Conservation (phyloP, 257 asterid species). For the Catharanthus roseus region DNA sequence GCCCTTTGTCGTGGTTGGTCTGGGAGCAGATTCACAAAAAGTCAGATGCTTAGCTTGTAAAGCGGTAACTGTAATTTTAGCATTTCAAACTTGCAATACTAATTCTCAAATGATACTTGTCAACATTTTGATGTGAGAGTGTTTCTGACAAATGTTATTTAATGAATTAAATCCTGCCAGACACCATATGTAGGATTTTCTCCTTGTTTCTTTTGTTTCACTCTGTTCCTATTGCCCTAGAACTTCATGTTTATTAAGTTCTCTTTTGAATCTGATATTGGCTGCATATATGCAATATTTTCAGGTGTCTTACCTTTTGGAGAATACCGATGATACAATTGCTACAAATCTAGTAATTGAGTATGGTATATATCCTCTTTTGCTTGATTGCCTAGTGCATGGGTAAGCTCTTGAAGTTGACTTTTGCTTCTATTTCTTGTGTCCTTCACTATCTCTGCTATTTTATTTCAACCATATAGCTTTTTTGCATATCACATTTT, state of each 20-base stretch:
- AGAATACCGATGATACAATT: conserved; percentile 49
- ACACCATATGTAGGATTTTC: background rate
- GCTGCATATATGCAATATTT: conserved; percentile 10
- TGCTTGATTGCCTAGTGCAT: conserved; percentile 72
- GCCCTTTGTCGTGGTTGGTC: conserved; percentile 76
- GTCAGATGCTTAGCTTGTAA: conserved; percentile 73
- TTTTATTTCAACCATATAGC: background rate
- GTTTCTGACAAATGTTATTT: background rate
- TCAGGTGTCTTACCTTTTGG: conserved; percentile 73
- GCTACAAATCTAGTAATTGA: conserved; percentile 47
- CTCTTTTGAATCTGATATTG: background rate
- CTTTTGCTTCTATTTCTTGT: background rate
- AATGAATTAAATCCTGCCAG: background rate
- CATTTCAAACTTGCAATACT: background rate
- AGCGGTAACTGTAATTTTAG: conserved; percentile 42
- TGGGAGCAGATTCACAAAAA: conserved; percentile 74
- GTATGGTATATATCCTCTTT: conserved; percentile 57
- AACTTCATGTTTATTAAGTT: background rate
- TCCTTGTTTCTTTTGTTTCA: background rate
- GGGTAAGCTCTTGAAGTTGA: conserved; percentile 51
- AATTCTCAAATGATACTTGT: too few relatives aligned
- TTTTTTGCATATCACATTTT: background rate
- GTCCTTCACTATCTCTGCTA: background rate
- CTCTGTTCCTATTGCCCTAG: background rate
- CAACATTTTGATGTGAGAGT: too few relatives aligned